phyloP scores from a whole-genome alignment of 2,329 filamentous ascomycete species.

The Sclerotinia glacialis region DNA sequence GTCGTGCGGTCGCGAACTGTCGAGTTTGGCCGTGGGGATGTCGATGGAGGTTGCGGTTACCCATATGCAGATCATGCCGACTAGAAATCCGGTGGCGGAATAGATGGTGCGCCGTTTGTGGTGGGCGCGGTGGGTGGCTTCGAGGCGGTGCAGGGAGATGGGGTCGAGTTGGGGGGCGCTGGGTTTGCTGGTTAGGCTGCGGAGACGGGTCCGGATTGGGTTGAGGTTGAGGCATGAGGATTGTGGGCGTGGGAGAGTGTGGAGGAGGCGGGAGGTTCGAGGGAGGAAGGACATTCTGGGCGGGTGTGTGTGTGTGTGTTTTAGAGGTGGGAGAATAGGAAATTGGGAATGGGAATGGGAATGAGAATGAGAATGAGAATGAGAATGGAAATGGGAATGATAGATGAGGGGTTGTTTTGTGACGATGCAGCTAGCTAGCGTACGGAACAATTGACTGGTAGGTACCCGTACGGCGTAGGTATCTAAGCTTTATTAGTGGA shows the following conservation, averaged over 20 bases:
- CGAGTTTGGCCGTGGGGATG: conserved; percentile 26
- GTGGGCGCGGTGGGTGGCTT: conserved; percentile 31
- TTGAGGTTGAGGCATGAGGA: background rate
- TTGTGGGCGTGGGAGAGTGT: conserved; percentile 31
- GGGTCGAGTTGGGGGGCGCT: conserved; percentile 26
- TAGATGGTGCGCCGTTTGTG: conserved; percentile 38
- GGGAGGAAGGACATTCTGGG: conserved; percentile 25
- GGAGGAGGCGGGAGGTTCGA: conserved; percentile 35
- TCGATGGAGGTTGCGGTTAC: conserved; percentile 36
- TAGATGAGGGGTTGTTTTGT: background rate
- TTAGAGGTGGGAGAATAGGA: background rate
- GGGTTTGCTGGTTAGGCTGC: conserved; percentile 20
- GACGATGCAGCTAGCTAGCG: conserved; percentile 1
- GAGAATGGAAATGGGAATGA: conserved; percentile 24
- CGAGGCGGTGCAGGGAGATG: conserved; percentile 36
- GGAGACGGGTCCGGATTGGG: conserved; percentile 2
- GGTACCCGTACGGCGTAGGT: background rate
- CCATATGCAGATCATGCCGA: conserved; percentile 38
- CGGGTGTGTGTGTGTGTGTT: background rate
- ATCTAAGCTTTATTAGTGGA: conserved; percentile 6
- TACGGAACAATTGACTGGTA: background rate
- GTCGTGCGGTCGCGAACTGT: conserved; percentile 17
- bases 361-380: conserved; percentile 18
- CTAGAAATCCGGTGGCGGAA: conserved; percentile 32
- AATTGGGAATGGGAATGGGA: too few species aligned